Base-by-base conservation (phyloP, 2,329 filamentous ascomycete species). In the Hymenoscyphus fraxineus region DNA sequence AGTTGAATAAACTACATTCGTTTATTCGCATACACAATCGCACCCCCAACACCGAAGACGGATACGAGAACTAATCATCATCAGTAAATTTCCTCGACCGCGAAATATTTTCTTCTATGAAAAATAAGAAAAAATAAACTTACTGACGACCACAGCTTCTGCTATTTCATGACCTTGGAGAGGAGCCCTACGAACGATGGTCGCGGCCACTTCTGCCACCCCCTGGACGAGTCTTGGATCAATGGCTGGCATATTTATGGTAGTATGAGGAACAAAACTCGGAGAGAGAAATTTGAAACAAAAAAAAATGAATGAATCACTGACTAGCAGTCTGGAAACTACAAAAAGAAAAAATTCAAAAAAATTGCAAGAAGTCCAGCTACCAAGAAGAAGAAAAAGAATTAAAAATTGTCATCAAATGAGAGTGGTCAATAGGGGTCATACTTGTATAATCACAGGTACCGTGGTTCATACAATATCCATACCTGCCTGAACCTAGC, bases 41-140 rank as follows among this genome's bases (percentile, higher is more conserved):
- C 57, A 16, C 64, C 64, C 60, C 64, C 64, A 27, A 65, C 64
- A 7, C 64, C 64, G 38, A 65, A 65, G 10, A 65, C 35, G n/a
- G 58, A 63, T 32, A 65, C 35, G 16, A 63, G 60, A 32, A 65
- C 64, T 65, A 44, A 13, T 7, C 4, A 12, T 35, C 2, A 22
- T 51, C 22, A 51, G 19, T 51, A 51, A 10, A 4, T 51, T 51
- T 22, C 44, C 35, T 10, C 35, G 6, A 35, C 9, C 35, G 35
- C 35, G 35, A 51, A 22, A 22, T 12, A 10, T 6, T 9, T 10
- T 10, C 6, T 9, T 22, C 10, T 2, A 16, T 12, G 15, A 12
- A 7, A n/a, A 12, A n/a, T 22, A 10, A 16, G 22, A 6, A 12
- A 7, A n/a, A 12, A n/a, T 22, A 10, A 22, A 51, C 44, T 22